Evolutionary conservation across 768 basidiomycete genomes (phyloP).

Genomic region (Clitopilus hobsonii): DNA sequence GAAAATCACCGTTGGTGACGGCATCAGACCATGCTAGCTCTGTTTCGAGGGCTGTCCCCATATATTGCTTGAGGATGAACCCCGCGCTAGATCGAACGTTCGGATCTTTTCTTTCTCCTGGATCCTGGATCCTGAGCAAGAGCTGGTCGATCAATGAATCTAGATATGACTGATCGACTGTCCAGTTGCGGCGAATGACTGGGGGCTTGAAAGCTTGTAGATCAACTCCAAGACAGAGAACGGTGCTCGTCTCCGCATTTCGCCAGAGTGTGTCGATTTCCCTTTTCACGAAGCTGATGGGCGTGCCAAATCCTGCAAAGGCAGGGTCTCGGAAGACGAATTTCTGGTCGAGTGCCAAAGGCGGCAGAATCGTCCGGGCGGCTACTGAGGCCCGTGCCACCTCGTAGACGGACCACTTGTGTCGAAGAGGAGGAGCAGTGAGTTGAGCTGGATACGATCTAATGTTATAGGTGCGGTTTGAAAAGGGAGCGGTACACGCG

Average conservation of each 20-base stretch:
- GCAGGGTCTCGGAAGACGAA: slow-evolving; percentile 18
- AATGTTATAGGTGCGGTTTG: slow-evolving; percentile 16
- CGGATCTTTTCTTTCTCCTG: not conserved
- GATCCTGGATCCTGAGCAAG: slow-evolving; percentile 4
- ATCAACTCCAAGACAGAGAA: slow-evolving; percentile 16
- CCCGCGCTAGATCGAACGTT: slow-evolving; percentile 5
- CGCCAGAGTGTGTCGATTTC: slow-evolving; percentile 16
- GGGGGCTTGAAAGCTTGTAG: slow-evolving; percentile 7
- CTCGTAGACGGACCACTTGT: slow-evolving; percentile 18
- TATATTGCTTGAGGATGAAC: slow-evolving; percentile 14
- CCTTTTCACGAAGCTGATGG: slow-evolving; percentile 9
- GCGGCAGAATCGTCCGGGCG: slow-evolving; percentile 13
- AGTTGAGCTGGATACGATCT: slow-evolving; percentile 15
- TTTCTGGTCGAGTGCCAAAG: slow-evolving; percentile 7
- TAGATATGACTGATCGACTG: slow-evolving; percentile 7
- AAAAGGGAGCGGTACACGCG: slow-evolving; percentile 16
- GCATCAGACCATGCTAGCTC: slow-evolving; percentile 7
- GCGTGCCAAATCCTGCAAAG: slow-evolving; percentile 20
- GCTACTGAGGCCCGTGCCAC: slow-evolving; percentile 14
- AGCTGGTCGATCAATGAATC: slow-evolving; percentile 10
- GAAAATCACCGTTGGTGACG: not conserved
- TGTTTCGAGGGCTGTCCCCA: slow-evolving; percentile 11
- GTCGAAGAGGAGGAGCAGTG: slow-evolving; percentile 7
- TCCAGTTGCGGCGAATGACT: slow-evolving; percentile 9
- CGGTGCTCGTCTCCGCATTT: slow-evolving; percentile 5